Evolutionary conservation across 805 yeast species (phyloP).

Genomic region (Pichia occidentalis): DNA sequence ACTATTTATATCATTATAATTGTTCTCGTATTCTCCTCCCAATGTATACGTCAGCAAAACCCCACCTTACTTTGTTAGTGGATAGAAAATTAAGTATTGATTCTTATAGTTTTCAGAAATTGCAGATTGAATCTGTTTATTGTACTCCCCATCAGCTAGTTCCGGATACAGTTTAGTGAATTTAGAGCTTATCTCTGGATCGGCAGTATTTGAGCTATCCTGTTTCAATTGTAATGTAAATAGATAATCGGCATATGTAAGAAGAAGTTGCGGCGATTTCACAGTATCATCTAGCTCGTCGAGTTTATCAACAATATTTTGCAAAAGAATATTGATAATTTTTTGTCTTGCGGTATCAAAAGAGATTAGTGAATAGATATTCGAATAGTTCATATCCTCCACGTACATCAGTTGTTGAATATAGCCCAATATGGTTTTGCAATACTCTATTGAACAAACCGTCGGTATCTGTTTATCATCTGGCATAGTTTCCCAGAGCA

Average conservation of each 20-base stretch:
- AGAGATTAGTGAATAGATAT: slow-evolving; percentile 20
- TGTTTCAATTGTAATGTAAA: slow-evolving; percentile 7
- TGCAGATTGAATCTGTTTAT: not conserved
- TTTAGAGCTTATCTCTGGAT: not conserved
- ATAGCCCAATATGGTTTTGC: slow-evolving; percentile 18
- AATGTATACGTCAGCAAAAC: too few species aligned
- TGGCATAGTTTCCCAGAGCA: slow-evolving; percentile 18
- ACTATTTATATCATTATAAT: too few species aligned
- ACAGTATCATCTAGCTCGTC: not conserved
- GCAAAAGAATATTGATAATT: slow-evolving; percentile 15
- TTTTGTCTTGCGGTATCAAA: slow-evolving; percentile 15
- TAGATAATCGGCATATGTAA: slow-evolving; percentile 13
- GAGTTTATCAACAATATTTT: slow-evolving; percentile 3
- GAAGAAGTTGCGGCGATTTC: slow-evolving; percentile 1
- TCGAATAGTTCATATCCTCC: slow-evolving; percentile 23
- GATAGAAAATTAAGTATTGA: slow-evolving; percentile 15
- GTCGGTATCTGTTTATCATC: slow-evolving; percentile 16
- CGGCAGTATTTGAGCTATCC: not conserved
- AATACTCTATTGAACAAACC: slow-evolving; percentile 21
- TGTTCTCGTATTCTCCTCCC: too few species aligned
- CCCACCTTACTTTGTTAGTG: slow-evolving; percentile 10
- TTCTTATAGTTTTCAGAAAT: slow-evolving; percentile 13
- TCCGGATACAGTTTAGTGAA: slow-evolving; percentile 1
- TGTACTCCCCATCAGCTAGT: slow-evolving; percentile 6
- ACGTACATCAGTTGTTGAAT: slow-evolving; percentile 15